Evolutionary conservation across 179 eudicot species (phyloP), one percentile per base, ranked within the genome.

Genomic region (Spergularia azorica): DNA sequence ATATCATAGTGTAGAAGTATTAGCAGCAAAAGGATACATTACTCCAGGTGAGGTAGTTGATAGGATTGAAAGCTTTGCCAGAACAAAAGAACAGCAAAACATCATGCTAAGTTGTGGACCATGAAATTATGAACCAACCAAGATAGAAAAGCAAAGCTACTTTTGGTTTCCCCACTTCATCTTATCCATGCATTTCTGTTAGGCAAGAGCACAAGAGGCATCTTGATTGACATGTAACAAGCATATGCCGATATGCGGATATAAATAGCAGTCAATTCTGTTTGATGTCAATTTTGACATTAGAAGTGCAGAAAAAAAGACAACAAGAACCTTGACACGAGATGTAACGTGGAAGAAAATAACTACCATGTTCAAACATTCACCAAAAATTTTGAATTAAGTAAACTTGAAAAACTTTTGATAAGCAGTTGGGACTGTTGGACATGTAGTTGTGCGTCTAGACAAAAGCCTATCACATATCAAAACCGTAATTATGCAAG

Each of bases 241-340:
- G 73, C 73, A 70, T 70, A 17, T 70, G 73, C 55, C 6, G 72
- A 12, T 54, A 21, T 54, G 72, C 72, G 72, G 72, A 69, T 69
- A 51, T 41, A 69, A 70, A 52, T 50, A 59, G 17, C 52, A 52
- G 59, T 51, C 57, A 11, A 59, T 21, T 43, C 14, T 41, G 46
- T 21, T 66, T 66, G 70, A n/a, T 43, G 54, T 16, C 17, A 46
- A 41, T n/a, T 43, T 41, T 69, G 36, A 69, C 39, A 51, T 38
- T n/a, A 50, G 72, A 20, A 18, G 39, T 51, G 11, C 14, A 41
- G 58, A 58, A 38, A 51, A 8, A 65, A 55, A 67, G 13, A 67
- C 6, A 67, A 6, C 2, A 9, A 0, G 64, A 18, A 7, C 1
- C 16, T 65, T n/a, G 56, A 67, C 71, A 18, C 55, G 5, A 67